Conservation (phyloP, 1,139 yeast species). For the Candida sojae region DNA sequence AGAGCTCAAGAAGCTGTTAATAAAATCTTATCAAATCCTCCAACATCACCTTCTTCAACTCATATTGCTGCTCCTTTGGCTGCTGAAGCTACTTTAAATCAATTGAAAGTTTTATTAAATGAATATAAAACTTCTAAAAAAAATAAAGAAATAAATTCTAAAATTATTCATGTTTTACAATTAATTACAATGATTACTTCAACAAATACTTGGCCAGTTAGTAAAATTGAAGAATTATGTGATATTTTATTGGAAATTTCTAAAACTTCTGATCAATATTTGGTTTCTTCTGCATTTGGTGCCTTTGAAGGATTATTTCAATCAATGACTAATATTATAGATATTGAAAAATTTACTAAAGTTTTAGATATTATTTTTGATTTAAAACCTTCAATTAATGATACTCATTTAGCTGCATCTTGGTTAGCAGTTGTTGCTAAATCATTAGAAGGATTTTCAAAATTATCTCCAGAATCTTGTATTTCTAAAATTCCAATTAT, state of each 20-base stretch:
- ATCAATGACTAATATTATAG: constrained; percentile 68
- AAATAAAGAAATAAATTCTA: constrained; percentile 51
- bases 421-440: constrained; percentile 96
- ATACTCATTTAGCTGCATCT: constrained; percentile 83
- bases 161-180: constrained; percentile 76
- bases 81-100: constrained; percentile 66
- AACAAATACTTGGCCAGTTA: constrained; percentile 80
- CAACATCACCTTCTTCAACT: constrained; percentile 76
- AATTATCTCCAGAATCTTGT: constrained; percentile 58
- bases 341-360: constrained; percentile 59
- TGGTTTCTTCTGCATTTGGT: constrained; percentile 77
- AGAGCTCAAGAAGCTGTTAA: constrained; percentile 88
- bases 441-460: constrained; percentile 71
- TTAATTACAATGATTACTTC: constrained; percentile 67
- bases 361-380: constrained; percentile 75
- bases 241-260: constrained; percentile 74
- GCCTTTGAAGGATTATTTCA: constrained; percentile 85
- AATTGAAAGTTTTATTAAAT: constrained; percentile 48
- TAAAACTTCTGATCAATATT: constrained; percentile 79
- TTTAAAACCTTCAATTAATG: constrained; percentile 79
- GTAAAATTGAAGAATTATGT: constrained; percentile 70
- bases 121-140: constrained; percentile 21
- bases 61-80: constrained; percentile 76
- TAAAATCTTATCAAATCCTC: constrained; percentile 64
- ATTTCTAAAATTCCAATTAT: constrained; percentile 57